Conservation (phyloP, 352 stramenopile genomes). For the Pythium guiyangense region DNA sequence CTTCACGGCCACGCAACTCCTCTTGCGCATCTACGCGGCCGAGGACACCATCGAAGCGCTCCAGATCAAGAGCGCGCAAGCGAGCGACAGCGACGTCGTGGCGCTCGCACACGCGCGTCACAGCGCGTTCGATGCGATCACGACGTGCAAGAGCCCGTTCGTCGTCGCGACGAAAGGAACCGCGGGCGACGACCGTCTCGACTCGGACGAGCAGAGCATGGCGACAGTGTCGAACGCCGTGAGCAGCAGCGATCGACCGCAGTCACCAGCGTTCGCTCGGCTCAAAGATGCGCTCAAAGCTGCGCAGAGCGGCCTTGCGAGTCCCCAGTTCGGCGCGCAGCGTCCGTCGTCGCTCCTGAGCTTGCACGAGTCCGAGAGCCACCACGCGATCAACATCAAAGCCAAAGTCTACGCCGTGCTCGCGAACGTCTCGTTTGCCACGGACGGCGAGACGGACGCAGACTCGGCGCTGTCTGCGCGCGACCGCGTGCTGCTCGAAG, state of each 20-base stretch:
- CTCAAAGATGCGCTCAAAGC: slow-evolving; percentile 67
- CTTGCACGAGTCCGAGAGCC: slow-evolving; percentile 25
- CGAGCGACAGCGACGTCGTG: slow-evolving; percentile 15
- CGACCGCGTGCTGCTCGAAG: slow-evolving; percentile 66
- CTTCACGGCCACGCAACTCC: slow-evolving; percentile 43
- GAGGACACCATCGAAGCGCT: slow-evolving; percentile 47
- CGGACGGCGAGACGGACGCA: slow-evolving; percentile 13
- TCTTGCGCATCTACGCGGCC: slow-evolving; percentile 61
- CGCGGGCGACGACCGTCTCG: neutral
- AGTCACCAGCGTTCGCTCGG: slow-evolving; percentile 62
- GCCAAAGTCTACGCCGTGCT: slow-evolving; percentile 69
- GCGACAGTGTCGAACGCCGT: no score
- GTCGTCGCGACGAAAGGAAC: slow-evolving; percentile 20
- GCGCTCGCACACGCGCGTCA: slow-evolving; percentile 25
- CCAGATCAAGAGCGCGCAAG: slow-evolving; percentile 2
- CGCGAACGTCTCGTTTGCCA: slow-evolving; percentile 54
- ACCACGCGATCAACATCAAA: slow-evolving; percentile 59
- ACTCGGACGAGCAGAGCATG: no score
- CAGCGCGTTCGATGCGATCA: slow-evolving; percentile 49
- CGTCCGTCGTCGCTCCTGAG: slow-evolving; percentile 20
- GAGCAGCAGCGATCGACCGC: slow-evolving; percentile 17
- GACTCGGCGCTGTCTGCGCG: slow-evolving; percentile 21
- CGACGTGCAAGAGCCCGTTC: slow-evolving; percentile 35
- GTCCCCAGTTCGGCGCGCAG: neutral
- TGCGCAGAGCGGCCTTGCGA: slow-evolving; percentile 18